A percentile compares a stretch with the other conserved stretches of the same genome.
Evolutionary conservation across 768 basidiomycete genomes (phyloP).

Genomic region (Pisolithus tinctorius): DNA sequence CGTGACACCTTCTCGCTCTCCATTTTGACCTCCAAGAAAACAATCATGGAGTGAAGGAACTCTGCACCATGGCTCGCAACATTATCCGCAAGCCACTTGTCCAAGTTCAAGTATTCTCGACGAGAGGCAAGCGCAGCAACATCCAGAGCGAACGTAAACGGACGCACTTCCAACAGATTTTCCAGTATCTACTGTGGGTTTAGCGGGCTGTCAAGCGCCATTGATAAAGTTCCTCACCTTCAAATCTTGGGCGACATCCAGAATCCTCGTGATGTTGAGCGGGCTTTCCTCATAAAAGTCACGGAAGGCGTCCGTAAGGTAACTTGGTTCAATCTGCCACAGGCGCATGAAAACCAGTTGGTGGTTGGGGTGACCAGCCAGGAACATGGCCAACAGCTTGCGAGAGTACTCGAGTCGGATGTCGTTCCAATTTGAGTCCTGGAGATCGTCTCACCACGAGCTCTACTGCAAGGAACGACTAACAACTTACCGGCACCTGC

Average conservation of each 20-base stretch:
- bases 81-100: slow-evolving; percentile 93
- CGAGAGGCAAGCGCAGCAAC: slow-evolving; percentile 91
- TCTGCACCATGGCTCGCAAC: slow-evolving; percentile 75
- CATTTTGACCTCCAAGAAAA: slow-evolving; percentile 91
- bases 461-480: not conserved
- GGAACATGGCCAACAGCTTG: slow-evolving; percentile 81
- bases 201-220: not conserved
- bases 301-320: slow-evolving; percentile 81
- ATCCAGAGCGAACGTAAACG: slow-evolving; percentile 87
- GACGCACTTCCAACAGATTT: slow-evolving; percentile 82
- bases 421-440: slow-evolving; percentile 83
- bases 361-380: slow-evolving; percentile 89
- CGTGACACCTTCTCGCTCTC: slow-evolving; percentile 76
- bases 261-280: slow-evolving; percentile 87
- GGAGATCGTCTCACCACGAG: not conserved
- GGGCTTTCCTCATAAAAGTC: slow-evolving; percentile 91
- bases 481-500: slow-evolving; percentile 72
- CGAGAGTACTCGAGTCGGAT: slow-evolving; percentile 83
- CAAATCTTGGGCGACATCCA: slow-evolving; percentile 93
- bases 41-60: slow-evolving; percentile 81
- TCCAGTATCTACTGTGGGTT: slow-evolving; percentile 68
- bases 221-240: slow-evolving; percentile 48
- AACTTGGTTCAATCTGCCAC: slow-evolving; percentile 84
- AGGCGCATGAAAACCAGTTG: slow-evolving; percentile 96
- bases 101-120: slow-evolving; percentile 89